These are phyloP conservation scores for Actinidia polygama DNA, from an alignment of 179 eudicot genomes.

Conservation along the genomic window DNA sequence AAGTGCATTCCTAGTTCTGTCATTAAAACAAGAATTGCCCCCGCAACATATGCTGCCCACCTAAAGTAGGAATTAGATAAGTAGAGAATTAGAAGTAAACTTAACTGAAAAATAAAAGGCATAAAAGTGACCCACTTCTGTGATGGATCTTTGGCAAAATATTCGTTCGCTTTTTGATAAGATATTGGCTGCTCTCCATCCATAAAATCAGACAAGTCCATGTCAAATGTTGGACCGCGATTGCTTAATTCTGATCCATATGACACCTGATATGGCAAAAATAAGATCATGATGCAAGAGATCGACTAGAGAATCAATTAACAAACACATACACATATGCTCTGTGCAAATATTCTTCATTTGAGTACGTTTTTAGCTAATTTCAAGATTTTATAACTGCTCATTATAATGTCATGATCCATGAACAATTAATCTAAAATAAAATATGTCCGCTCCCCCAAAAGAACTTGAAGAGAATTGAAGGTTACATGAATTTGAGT, in stretches of 20 bases:
- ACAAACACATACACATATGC: neutral
- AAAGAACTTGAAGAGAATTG: neutral
- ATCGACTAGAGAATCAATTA: constrained; percentile 13
- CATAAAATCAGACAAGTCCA: constrained; percentile 93
- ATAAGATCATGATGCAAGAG: constrained; percentile 4
- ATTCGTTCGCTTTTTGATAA: constrained; percentile 74
- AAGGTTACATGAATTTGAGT: constrained; percentile 2
- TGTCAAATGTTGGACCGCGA: constrained; percentile 97
- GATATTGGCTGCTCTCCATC: constrained; percentile 85
- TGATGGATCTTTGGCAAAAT: constrained; percentile 91
- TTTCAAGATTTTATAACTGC: neutral
- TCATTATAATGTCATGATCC: neutral
- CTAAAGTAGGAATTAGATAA: constrained; percentile 42
- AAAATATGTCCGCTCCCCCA: neutral
- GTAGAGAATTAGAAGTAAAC: neutral
- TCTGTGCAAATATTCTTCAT: neutral
- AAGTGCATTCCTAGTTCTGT: constrained; percentile 85
- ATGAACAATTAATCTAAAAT: neutral
- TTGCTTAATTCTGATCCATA: constrained; percentile 96
- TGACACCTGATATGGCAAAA: constrained; percentile 63
- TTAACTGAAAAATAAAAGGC: neutral
- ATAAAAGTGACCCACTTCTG: constrained; percentile 65
- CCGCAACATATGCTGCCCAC: constrained; percentile 99
- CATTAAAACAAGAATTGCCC: constrained; percentile 93
- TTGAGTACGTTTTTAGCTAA: neutral